Conservation (phyloP, 2,329 filamentous ascomycete species). For the Lecanicillium sp. region DNA sequence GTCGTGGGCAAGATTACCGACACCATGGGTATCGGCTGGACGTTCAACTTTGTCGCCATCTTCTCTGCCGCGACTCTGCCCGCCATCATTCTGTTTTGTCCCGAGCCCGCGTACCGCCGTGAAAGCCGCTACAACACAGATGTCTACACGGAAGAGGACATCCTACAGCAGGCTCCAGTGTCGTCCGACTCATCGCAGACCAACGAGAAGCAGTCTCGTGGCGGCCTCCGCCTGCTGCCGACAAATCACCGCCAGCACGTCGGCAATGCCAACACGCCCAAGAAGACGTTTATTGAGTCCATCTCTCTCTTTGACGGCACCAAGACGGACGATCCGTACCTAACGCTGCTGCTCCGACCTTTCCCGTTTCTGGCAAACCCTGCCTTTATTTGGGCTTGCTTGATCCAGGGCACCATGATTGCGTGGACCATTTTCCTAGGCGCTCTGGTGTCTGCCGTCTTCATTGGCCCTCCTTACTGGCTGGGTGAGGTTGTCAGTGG, state of each 20-base stretch:
- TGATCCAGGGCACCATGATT: constrained; percentile 84
- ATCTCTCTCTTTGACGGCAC: constrained; percentile 70
- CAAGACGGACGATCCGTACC: constrained; percentile 69
- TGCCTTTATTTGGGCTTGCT: constrained; percentile 68
- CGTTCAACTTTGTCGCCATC: constrained; percentile 81
- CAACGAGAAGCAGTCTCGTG: constrained; percentile 4
- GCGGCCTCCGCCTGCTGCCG: constrained; percentile 23
- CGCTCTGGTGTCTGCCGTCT: constrained; percentile 72
- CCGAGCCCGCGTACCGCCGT: constrained; percentile 73
- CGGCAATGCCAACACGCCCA: constrained; percentile 27
- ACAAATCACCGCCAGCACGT: constrained; percentile 23
- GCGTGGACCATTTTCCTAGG: constrained; percentile 94
- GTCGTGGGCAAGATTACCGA: constrained; percentile 79
- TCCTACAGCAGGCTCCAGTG: constrained; percentile 3
- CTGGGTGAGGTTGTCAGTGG: constrained; percentile 76
- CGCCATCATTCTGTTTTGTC: constrained; percentile 67
- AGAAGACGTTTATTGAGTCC: constrained; percentile 51
- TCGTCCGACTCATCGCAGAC: constrained; percentile 5
- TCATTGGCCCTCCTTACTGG: constrained; percentile 71
- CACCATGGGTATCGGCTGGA: constrained; percentile 74
- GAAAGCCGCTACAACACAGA: constrained; percentile 63
- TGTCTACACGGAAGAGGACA: constrained; percentile 33
- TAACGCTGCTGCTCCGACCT: constrained; percentile 58
- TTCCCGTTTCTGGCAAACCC: constrained; percentile 79
- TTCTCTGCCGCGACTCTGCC: constrained; percentile 66